Evolutionary conservation across 2,329 filamentous ascomycete genomes (phyloP), one percentile per base, ranked within the genome.

Genomic region (Pseudogymnoascus sp.): DNA sequence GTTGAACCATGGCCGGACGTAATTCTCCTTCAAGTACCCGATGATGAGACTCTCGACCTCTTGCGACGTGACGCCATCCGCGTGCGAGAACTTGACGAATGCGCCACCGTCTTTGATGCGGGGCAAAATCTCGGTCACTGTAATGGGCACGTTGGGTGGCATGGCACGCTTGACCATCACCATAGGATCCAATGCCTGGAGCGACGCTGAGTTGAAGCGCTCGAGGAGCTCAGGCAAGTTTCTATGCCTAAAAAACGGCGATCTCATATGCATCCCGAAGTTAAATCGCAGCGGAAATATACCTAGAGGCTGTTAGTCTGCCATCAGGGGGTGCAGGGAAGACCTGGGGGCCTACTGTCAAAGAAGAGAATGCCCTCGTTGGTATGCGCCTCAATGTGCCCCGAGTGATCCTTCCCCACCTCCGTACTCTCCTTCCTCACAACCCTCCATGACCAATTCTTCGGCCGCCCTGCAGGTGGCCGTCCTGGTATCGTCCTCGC

Each of bases 41-140:
- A 82, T 77, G 3, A 96, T 62, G 19, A 76, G 2, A 78, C 79
- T 79, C 75, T 87, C 85, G 12, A 91, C 79, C 28, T 85, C 81
- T 19, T 78, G 76, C 2, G 80, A 72, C 8, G 75, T 73, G 4
- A 79, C 67, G 0, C 66, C 70, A 8, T 74, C 73, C 16, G 76
- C 68, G 67, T 84, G 84, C 14, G 81, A 82, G 72, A 95, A 92
- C 73, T 95, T 97, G 73, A 97, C 87, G 72, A 95, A 97, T 0
- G 91, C 91, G 11, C 94, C 94, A 14, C 94, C 94, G 71, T 99
- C 94, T 69, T 95, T 92, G 28, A 95, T 79, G 2, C 92, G 83
- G 0, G 92, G 92, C 16, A 97, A 75, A 14, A 97, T 87, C 70
- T 96, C 88, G 2, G 86, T 90, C 55, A 96, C 84, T 63, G 87